Conservation (phyloP, 208 protist genomes). For the Trypanosomatidae sp. region DNA sequence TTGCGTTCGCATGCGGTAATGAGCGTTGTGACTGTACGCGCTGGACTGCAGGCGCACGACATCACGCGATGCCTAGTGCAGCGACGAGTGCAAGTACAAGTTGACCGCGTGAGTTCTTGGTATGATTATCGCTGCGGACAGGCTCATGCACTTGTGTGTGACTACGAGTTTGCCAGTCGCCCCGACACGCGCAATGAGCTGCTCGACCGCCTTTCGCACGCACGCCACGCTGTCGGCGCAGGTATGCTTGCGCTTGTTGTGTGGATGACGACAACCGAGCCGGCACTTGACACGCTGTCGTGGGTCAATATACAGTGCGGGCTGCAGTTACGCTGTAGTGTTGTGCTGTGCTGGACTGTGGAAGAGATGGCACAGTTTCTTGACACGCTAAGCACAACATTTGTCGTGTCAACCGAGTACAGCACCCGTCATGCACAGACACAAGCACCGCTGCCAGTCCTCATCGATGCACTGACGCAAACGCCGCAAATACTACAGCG, state of each 20-base stretch:
- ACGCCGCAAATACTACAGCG: slow-evolving; percentile 50
- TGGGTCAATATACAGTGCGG: slow-evolving; percentile 64
- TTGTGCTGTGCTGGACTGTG: slow-evolving; percentile 44
- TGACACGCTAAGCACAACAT: slow-evolving; percentile 15
- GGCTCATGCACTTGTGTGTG: neutral
- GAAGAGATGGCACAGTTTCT: slow-evolving; percentile 47
- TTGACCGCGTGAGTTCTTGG: neutral
- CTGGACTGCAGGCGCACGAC: slow-evolving; percentile 4
- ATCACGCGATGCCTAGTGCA: slow-evolving; percentile 7
- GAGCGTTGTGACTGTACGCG: slow-evolving; percentile 4
- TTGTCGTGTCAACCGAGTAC: slow-evolving; percentile 26
- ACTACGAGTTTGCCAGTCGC: neutral
- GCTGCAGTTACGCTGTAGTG: slow-evolving; percentile 20
- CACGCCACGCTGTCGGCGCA: slow-evolving; percentile 1
- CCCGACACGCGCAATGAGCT: neutral
- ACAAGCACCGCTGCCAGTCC: slow-evolving; percentile 18
- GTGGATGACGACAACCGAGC: slow-evolving; percentile 11
- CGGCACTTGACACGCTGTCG: slow-evolving; percentile 23
- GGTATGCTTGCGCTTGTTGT: slow-evolving; percentile 15
- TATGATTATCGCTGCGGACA: slow-evolving; percentile 3
- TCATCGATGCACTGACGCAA: slow-evolving; percentile 62
- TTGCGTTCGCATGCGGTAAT: too few relatives aligned
- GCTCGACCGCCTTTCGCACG: slow-evolving; percentile 5
- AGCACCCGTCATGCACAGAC: slow-evolving; percentile 1
- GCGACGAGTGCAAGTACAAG: slow-evolving; percentile 4